These are phyloP conservation scores for Sophora flavescens DNA, from an alignment of 306 rosid species.

Conservation along the genomic window DNA sequence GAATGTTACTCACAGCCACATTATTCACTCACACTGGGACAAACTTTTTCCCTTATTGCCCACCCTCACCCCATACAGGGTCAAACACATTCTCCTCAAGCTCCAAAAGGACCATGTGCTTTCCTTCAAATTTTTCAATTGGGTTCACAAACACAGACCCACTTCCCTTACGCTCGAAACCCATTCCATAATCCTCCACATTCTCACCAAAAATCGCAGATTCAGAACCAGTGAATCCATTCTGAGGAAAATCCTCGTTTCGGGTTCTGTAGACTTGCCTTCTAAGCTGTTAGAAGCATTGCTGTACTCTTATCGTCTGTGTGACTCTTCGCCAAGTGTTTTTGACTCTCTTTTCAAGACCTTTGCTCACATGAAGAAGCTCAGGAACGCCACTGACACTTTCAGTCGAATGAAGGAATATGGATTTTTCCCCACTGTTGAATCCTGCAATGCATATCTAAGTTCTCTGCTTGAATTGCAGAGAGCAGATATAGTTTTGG, in stretches of 20 bases:
- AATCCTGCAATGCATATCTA: constrained; percentile 78
- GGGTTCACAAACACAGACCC: constrained; percentile 67
- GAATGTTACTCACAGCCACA: constrained; percentile 71
- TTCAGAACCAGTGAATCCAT: constrained; percentile 66
- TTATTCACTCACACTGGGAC: constrained; percentile 82
- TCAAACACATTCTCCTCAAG: constrained; percentile 67
- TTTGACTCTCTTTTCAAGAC: constrained; percentile 85
- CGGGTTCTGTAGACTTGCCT: constrained; percentile 52
- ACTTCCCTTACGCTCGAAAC: constrained; percentile 63
- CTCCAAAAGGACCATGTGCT: constrained; percentile 72
- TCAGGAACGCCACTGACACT: constrained; percentile 65
- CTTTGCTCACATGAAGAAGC: constrained; percentile 71
- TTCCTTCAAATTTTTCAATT: constrained; percentile 75
- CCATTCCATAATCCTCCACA: constrained; percentile 70
- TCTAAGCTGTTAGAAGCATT: constrained; percentile 66
- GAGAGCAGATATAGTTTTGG: constrained; percentile 65
- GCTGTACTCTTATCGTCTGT: constrained; percentile 60
- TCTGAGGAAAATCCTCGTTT: constrained; percentile 53
- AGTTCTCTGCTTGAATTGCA: constrained; percentile 68
- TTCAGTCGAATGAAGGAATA: constrained; percentile 74
- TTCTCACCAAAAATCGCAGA: constrained; percentile 68
- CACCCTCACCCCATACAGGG: constrained; percentile 67
- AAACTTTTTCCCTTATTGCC: constrained; percentile 60
- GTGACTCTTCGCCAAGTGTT: constrained; percentile 73
- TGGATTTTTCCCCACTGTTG: constrained; percentile 75